Evolutionary conservation across 192 early-diverging fungal species (phyloP), one percentile per base, ranked within the genome.

Genomic region (Coemansia nantahalensis): DNA sequence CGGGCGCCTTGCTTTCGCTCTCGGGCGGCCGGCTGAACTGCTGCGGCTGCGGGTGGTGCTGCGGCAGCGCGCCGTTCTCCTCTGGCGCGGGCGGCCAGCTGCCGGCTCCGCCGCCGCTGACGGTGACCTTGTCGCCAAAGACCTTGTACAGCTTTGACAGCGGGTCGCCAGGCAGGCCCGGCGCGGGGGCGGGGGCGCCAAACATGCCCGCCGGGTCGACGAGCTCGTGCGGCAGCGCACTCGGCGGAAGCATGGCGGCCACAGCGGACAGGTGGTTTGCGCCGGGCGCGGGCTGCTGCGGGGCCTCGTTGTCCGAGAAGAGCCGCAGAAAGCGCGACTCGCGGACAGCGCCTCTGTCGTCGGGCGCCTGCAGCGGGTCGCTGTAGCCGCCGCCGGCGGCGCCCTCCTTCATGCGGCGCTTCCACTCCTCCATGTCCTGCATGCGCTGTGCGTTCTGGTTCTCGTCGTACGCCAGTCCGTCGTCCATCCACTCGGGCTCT

Each of bases 401-500:
- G 15, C 48, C 39, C 44, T 54, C 63, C 22, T 53, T 54, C 72
- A 76, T 76, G 40, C 65, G 60, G 32, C 61, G 59, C 61, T 76
- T 76, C 72, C 72, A 76, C 41, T 67, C 72, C 52, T 76, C 72
- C 51, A 76, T 63, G 42, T 76, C 72, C 23, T 60, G 65, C 61
- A 68, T 76, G 18, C 44, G 51, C 18, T 22, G 44, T 2, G 59
- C 61, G n/a, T 56, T 76, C 55, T 68, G 56, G 43, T 22, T 30
- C 23, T 76, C 72, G 46, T 76, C 72, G 42, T 68, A 76, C 14
- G 43, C 14, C 28, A 66, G 17, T 14, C 51, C 63, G 54, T 62
- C 63, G 39, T 62, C 65, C 72, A 76, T 76, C 72, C 72, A 76
- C 56, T 68, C 72, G 18, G 72, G 72, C 60, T 68, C 56, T 1